Percentiles rank a stretch among this genome's conserved stretches.
phyloP scores from a whole-genome alignment of 2,329 filamentous ascomycete genomes.

The Aspergillus sp. region DNA sequence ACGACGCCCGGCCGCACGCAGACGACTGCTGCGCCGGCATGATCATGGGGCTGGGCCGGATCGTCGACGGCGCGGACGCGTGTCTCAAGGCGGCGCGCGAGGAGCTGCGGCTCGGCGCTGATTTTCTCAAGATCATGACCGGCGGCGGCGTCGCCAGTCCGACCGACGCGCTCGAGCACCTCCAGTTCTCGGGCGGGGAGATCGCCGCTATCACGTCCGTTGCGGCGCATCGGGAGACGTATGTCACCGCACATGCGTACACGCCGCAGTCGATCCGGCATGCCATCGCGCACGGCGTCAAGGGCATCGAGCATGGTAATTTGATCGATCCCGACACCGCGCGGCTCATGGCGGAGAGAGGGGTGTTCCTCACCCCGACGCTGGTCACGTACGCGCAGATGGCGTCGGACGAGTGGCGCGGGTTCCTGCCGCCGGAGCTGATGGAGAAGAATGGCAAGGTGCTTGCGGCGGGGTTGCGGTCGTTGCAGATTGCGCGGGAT shows the following conservation, averaged over 20 bases:
- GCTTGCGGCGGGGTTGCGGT: constrained; percentile 44
- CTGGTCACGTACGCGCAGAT: constrained; percentile 52
- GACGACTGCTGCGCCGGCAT: constrained; percentile 46
- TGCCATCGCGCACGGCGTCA: constrained; percentile 53
- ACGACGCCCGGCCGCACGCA: constrained; percentile 4
- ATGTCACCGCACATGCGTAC: constrained; percentile 59
- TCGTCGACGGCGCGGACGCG: constrained; percentile 55
- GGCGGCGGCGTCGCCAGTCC: constrained; percentile 57
- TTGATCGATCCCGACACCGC: constrained; percentile 46
- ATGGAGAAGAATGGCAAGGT: constrained; percentile 51
- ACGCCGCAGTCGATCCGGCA: constrained; percentile 54
- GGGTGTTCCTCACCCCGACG: constrained; percentile 53
- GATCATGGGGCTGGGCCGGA: constrained; percentile 24
- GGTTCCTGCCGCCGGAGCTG: constrained; percentile 5
- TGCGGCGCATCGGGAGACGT: constrained; percentile 49
- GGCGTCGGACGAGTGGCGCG: constrained; percentile 30
- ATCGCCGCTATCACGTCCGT: constrained; percentile 53
- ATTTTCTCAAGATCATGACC: constrained; percentile 62
- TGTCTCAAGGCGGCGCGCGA: constrained; percentile 53
- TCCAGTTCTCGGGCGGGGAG: constrained; percentile 57
- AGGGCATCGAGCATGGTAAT: constrained; percentile 55
- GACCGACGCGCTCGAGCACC: constrained; percentile 51
- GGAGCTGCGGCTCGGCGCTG: constrained; percentile 54
- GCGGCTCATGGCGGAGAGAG: constrained; percentile 46
- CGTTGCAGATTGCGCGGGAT: constrained; percentile 47